A percentile compares a stretch with the other conserved stretches of the same genome.
These are phyloP conservation scores for Amanita brunnescens DNA, from an alignment of 768 basidiomycete genomes.

Conservation along the genomic window DNA sequence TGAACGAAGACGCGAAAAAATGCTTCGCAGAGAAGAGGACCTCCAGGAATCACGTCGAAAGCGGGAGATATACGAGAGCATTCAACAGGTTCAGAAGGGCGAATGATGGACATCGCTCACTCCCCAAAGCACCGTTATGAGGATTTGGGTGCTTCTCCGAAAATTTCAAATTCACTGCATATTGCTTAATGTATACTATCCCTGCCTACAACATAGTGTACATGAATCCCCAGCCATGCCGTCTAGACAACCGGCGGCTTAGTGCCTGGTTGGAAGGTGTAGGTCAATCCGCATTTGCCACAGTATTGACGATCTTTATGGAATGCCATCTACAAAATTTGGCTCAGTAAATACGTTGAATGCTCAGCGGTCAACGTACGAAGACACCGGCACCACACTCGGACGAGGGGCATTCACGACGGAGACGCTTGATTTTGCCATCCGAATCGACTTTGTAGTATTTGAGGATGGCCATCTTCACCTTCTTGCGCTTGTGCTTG, in stretches of 20 bases:
- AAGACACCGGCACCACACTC: slow-evolving; percentile 84
- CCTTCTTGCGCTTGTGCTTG: slow-evolving; percentile 99
- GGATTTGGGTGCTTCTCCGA: too few relatives aligned
- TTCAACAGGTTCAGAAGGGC: slow-evolving; percentile 28
- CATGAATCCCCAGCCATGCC: neutral
- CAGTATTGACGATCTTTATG: slow-evolving; percentile 98
- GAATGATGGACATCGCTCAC: neutral
- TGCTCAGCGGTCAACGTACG: slow-evolving; percentile 35
- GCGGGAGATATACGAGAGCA: slow-evolving; percentile 55
- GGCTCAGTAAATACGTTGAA: slow-evolving; percentile 10
- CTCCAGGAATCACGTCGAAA: slow-evolving; percentile 53
- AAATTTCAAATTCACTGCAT: neutral
- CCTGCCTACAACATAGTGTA: neutral
- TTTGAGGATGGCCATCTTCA: slow-evolving; percentile 99
- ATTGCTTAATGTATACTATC: neutral
- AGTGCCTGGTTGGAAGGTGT: slow-evolving; percentile 74
- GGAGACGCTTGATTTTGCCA: slow-evolving; percentile 98
- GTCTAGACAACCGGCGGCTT: slow-evolving; percentile 65
- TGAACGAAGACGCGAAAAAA: slow-evolving; percentile 66
- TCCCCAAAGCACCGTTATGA: too few relatives aligned
- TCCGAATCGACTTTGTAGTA: slow-evolving; percentile 99
- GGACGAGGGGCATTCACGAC: slow-evolving; percentile 87
- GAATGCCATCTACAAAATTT: slow-evolving; percentile 79
- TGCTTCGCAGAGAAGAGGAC: slow-evolving; percentile 55
- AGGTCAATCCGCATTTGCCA: slow-evolving; percentile 88